Conservation (phyloP, 2,329 filamentous ascomycete genomes). For the Juglanconis juglandina region DNA sequence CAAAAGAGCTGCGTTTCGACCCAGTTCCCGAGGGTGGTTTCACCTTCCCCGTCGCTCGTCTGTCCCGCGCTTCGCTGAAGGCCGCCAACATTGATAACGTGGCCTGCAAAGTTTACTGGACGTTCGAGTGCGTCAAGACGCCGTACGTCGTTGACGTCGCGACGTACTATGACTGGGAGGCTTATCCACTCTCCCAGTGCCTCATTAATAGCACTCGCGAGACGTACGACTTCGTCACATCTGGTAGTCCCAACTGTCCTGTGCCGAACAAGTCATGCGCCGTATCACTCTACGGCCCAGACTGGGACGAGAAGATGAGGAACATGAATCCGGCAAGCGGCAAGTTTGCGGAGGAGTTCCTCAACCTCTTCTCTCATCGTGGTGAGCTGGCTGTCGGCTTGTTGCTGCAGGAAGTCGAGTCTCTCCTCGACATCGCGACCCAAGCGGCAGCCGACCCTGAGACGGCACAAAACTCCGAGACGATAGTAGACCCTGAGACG, state of each 20-base stretch:
- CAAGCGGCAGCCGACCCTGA: neutral
- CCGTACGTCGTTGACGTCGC: conserved; percentile 34
- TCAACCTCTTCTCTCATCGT: neutral
- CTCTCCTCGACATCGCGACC: conserved; percentile 3
- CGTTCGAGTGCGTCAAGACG: conserved; percentile 28
- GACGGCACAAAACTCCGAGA: too few species aligned
- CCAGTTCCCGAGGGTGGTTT: conserved; percentile 3
- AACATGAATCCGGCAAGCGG: conserved; percentile 2
- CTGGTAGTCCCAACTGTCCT: neutral
- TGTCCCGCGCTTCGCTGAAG: neutral
- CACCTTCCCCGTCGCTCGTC: conserved; percentile 1
- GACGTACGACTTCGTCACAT: conserved; percentile 1
- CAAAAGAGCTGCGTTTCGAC: conserved; percentile 23
- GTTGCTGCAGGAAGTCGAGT: conserved; percentile 8
- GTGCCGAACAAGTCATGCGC: conserved; percentile 14
- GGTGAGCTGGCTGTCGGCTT: neutral
- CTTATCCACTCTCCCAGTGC: neutral
- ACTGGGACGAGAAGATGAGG: conserved; percentile 22
- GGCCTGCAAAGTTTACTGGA: conserved; percentile 31
- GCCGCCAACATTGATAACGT: conserved; percentile 26
- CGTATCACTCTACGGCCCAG: conserved; percentile 15
- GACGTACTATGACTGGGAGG: conserved; percentile 31
- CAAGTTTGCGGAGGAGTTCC: conserved; percentile 1
- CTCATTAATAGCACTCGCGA: neutral
- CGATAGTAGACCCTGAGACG: too few species aligned